Evolutionary conservation across 2,329 filamentous ascomycete genomes (phyloP), one percentile per base, ranked within the genome.

Genomic region (Tolypocladium paradoxum): DNA sequence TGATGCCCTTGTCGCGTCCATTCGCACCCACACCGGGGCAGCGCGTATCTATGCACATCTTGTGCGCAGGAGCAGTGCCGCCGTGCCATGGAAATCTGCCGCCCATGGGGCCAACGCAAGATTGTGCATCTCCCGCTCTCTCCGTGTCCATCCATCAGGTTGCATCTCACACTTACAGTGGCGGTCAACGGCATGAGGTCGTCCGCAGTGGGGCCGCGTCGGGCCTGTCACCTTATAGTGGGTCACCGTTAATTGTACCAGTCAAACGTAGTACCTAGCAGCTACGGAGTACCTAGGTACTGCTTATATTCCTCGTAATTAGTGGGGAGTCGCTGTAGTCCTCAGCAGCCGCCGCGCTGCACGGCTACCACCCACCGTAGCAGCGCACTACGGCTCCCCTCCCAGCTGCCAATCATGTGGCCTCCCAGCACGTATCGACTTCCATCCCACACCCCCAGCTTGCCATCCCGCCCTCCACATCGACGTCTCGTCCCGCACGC

Each of bases 371-470:
- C 27, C 27, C 33, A 45, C 11, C 14, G 31, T 51, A 51, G 37
- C 38, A 34, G 29, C 46, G 31, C n/a, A 31, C 52, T 33, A 14
- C 33, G 27, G 27, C 27, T 16, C 24, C 48, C 48, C 56, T 47
- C 55, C 43, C 38, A 55, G 31, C 56, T 57, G 57, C 67, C 66
- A 69, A 69, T 69, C 63, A 66, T 64, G 62, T 66, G 62, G 58
- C 60, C 59, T 57, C 58, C 54, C 52, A 51, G 33, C 52, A 57
- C 57, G 55, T 55, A 57, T 57, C 56, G 50, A 58, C 53, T 55
- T 51, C 51, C 53, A 52, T 58, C 57, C 56, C 56, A 58, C 56
- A 55, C 57, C 55, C 54, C 53, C 56, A 51, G 53, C 53, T 50
- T 48, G 52, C 46, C 29, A 52, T 49, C 46, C 47, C 34, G 40